Conservation (phyloP, 1,284 basidiomycete genomes). For the Heterobasidion occidentale region DNA sequence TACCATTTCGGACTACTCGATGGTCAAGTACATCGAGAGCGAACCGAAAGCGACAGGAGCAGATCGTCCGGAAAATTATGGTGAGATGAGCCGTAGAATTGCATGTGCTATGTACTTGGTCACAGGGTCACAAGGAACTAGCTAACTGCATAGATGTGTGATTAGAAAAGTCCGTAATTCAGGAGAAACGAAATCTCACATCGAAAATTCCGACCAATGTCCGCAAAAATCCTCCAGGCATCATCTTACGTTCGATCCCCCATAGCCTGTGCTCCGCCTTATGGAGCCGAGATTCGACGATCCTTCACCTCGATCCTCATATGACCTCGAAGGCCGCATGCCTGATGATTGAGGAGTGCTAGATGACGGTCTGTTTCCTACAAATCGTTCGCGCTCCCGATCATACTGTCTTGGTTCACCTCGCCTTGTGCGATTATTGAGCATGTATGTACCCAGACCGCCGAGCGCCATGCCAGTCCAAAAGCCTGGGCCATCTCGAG, state of each 20-base stretch:
- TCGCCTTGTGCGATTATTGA: constrained; percentile 32
- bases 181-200: not conserved
- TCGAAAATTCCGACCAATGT: not conserved
- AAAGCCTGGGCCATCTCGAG: constrained; percentile 45
- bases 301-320: constrained; percentile 59
- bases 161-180: too few species aligned
- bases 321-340: constrained; percentile 13
- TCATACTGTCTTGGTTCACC: constrained; percentile 31
- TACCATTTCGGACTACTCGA: too few species aligned
- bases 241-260: constrained; percentile 55
- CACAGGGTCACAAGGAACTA: too few species aligned
- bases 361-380: constrained; percentile 14
- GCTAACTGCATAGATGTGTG: too few species aligned
- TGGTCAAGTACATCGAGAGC: too few species aligned
- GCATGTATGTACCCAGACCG: constrained; percentile 48
- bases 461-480: constrained; percentile 74
- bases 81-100: too few species aligned
- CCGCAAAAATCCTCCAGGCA: not conserved
- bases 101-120: too few species aligned
- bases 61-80: too few species aligned
- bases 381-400: constrained; percentile 40
- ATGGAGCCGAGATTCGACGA: constrained; percentile 57
- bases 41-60: too few species aligned
- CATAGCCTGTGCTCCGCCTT: constrained; percentile 63
- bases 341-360: constrained; percentile 15